phyloP scores from a whole-genome alignment of 2,329 filamentous ascomycete genomes.

The Pestalotiopsis sp. region DNA sequence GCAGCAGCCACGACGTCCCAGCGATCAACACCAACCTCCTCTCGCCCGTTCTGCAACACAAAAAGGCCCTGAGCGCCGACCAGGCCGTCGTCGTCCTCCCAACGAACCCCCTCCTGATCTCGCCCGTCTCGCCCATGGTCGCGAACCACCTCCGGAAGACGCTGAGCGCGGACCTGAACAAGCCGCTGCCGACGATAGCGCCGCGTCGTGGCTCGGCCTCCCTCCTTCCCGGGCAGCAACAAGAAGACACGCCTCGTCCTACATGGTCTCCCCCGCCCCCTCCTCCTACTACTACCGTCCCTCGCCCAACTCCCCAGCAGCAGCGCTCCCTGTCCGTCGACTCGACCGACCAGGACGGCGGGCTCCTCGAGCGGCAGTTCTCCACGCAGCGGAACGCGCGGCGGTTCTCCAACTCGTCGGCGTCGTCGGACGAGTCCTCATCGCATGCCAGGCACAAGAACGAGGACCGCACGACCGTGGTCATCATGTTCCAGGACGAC shows the following conservation, averaged over 20 bases:
- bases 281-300: neutral
- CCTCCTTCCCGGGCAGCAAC: neutral
- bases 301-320: neutral
- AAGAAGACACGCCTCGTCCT: neutral
- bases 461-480: constrained; percentile 19
- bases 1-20: neutral
- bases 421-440: neutral
- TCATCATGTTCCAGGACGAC: constrained; percentile 22
- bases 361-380: neutral
- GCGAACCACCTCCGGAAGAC: constrained; percentile 2
- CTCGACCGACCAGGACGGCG: neutral
- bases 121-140: constrained; percentile 1
- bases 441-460: neutral
- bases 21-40: neutral
- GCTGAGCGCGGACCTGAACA: constrained; percentile 26
- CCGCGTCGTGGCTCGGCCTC: neutral
- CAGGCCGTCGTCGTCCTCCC: neutral
- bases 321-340: neutral
- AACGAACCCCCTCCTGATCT: neutral
- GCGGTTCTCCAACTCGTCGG: constrained; percentile 13
- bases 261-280: neutral
- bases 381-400: constrained; percentile 11
- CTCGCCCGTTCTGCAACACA: neutral
- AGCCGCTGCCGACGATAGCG: constrained; percentile 28
- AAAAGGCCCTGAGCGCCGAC: neutral